phyloP scores from a whole-genome alignment of 2,329 filamentous ascomycete species.

The Fusarium clavum region DNA sequence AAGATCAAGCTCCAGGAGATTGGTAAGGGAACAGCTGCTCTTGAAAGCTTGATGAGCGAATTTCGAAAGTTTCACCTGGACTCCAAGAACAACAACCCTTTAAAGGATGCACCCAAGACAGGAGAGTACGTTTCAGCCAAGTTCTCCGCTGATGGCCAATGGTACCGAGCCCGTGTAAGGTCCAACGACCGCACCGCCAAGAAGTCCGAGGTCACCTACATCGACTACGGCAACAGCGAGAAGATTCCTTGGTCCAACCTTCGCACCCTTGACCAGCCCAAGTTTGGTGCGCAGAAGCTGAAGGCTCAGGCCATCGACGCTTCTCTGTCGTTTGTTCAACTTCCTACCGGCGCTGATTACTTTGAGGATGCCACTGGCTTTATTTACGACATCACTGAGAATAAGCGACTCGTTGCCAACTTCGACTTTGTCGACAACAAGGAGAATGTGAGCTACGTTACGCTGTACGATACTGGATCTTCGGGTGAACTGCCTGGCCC shows the following conservation, averaged over 20 bases:
- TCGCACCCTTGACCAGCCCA: slow-evolving; percentile 80
- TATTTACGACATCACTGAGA: slow-evolving; percentile 79
- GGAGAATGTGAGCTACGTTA: slow-evolving; percentile 87
- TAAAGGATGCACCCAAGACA: slow-evolving; percentile 83
- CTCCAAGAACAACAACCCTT: slow-evolving; percentile 79
- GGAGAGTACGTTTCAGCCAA: slow-evolving; percentile 92
- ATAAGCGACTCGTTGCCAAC: slow-evolving; percentile 84
- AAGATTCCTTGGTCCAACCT: slow-evolving; percentile 86
- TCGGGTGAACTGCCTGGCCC: slow-evolving; percentile 65
- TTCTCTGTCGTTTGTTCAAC: slow-evolving; percentile 86
- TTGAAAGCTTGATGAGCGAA: slow-evolving; percentile 88
- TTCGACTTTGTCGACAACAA: slow-evolving; percentile 85
- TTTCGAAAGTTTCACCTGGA: slow-evolving; percentile 93
- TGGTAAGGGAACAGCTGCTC: slow-evolving; percentile 83
- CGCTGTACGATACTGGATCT: slow-evolving; percentile 82
- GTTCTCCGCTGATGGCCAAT: slow-evolving; percentile 89
- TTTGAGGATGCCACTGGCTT: slow-evolving; percentile 81
- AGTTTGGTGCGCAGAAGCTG: slow-evolving; percentile 85
- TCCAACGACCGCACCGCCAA: slow-evolving; percentile 92
- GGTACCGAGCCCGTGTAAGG: slow-evolving; percentile 93
- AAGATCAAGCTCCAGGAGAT: slow-evolving; percentile 93
- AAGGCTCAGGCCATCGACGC: slow-evolving; percentile 90
- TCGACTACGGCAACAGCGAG: slow-evolving; percentile 97
- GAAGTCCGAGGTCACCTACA: slow-evolving; percentile 89
- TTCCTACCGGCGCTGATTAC: slow-evolving; percentile 86